Conservation (phyloP, 2,329 filamentous ascomycete species). For the Calonectria leucothoes region DNA sequence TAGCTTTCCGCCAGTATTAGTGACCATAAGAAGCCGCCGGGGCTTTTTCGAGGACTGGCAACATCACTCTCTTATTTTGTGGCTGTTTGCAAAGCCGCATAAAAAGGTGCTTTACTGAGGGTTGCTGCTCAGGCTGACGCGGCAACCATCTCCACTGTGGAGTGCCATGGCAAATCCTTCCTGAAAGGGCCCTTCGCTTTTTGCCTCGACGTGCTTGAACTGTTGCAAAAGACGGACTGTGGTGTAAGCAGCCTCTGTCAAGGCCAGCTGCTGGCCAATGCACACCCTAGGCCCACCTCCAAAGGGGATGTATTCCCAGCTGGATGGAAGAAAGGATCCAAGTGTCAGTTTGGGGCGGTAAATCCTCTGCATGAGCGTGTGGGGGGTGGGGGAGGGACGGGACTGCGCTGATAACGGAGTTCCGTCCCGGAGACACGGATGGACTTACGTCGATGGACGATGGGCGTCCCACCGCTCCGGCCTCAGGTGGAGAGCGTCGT, state of each 20-base stretch:
- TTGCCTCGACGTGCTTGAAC: slow-evolving; percentile 4
- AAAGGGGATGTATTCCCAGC: slow-evolving; percentile 56
- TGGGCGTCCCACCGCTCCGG: slow-evolving; percentile 53
- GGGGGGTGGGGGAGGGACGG: background rate
- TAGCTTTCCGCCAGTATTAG: background rate
- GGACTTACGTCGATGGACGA: background rate
- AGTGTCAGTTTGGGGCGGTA: background rate
- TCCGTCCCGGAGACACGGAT: too few species aligned
- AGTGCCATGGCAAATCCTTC: slow-evolving; percentile 14
- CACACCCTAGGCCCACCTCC: slow-evolving; percentile 58
- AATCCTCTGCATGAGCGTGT: background rate
- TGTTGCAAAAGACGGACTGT: background rate
- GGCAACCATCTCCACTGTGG: slow-evolving; percentile 1
- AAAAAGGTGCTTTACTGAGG: background rate
- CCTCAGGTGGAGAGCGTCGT: slow-evolving; percentile 52
- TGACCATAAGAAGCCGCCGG: background rate
- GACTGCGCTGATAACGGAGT: background rate
- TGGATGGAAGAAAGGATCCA: background rate
- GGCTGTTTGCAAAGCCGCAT: background rate
- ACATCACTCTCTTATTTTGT: background rate
- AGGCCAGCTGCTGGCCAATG: slow-evolving; percentile 55
- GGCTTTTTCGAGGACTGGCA: background rate
- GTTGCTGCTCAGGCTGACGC: slow-evolving; percentile 2
- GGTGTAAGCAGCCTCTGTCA: slow-evolving; percentile 50
- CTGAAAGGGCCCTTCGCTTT: background rate